Conservation (phyloP, 2,329 filamentous ascomycete genomes). For the Exophiala calicioides region DNA sequence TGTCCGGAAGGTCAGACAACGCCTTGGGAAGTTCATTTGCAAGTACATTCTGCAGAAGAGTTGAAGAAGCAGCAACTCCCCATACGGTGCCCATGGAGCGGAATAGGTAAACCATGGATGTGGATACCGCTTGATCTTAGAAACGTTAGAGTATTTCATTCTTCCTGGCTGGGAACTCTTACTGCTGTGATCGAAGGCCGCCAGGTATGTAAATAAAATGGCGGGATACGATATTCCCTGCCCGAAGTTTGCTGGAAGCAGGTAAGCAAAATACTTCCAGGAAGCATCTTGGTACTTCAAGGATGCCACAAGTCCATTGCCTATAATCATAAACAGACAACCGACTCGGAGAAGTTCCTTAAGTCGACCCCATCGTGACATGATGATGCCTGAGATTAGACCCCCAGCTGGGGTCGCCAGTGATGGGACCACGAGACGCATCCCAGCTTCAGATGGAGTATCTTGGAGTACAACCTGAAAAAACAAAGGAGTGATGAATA, state of each 20-base stretch:
- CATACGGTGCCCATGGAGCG: conserved; percentile 65
- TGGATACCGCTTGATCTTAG: conserved; percentile 62
- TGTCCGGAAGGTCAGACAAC: conserved; percentile 58
- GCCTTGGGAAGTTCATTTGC: conserved; percentile 55
- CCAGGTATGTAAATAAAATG: conserved; percentile 62
- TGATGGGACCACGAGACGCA: conserved; percentile 47
- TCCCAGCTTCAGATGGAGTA: conserved; percentile 47
- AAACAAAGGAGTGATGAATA: conserved; percentile 51
- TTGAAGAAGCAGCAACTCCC: conserved; percentile 64
- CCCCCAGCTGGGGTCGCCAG: conserved; percentile 49
- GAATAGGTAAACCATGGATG: conserved; percentile 65
- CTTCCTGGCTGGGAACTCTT: conserved; percentile 28
- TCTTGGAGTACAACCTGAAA: conserved; percentile 47
- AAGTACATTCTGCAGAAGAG: conserved; percentile 64
- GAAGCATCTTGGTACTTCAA: conserved; percentile 44
- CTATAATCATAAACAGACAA: conserved; percentile 46
- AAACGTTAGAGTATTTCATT: background rate
- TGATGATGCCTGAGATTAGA: conserved; percentile 47
- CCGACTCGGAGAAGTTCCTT: conserved; percentile 44
- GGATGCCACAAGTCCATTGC: conserved; percentile 45
- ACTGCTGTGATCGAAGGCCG: conserved; percentile 64
- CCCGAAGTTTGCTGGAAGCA: conserved; percentile 50
- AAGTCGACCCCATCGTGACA: conserved; percentile 51
- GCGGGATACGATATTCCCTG: conserved; percentile 51
- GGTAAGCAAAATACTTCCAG: conserved; percentile 50